A percentile compares a stretch with the other conserved stretches of the same genome.
Evolutionary conservation across 2,329 filamentous ascomycete species (phyloP).

Genomic region (Biscogniauxia sp.): DNA sequence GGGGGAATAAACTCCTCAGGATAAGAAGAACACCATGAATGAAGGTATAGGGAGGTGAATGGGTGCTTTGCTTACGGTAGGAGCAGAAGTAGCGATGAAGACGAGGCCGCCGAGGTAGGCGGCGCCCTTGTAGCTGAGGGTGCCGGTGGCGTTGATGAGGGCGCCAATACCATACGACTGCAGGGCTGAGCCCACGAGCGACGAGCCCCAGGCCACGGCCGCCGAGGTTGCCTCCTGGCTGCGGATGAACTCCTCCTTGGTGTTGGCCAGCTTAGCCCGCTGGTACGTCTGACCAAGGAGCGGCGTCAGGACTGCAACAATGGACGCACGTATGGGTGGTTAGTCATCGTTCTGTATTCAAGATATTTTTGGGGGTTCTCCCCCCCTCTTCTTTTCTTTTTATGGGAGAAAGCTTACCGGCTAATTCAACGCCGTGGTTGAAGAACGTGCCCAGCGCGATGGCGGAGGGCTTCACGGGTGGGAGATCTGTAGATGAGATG

Average conservation of each 20-base stretch:
- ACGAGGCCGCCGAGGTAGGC: slow-evolving; percentile 89
- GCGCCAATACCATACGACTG: slow-evolving; percentile 89
- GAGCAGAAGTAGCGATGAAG: slow-evolving; percentile 88
- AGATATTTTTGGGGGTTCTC: no score
- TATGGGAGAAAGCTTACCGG: slow-evolving; percentile 37
- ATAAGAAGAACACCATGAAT: no score
- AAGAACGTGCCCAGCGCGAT: slow-evolving; percentile 95
- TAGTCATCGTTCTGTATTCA: not conserved
- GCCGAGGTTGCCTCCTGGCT: slow-evolving; percentile 89
- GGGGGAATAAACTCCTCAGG: no score
- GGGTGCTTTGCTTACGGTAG: slow-evolving; percentile 62
- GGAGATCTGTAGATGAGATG: slow-evolving; percentile 45
- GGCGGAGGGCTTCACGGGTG: slow-evolving; percentile 91
- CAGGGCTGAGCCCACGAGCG: slow-evolving; percentile 81
- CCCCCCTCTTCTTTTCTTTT: no score
- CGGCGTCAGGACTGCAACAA: slow-evolving; percentile 65
- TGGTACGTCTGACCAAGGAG: slow-evolving; percentile 95
- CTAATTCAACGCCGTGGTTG: slow-evolving; percentile 89
- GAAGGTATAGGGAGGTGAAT: not conserved
- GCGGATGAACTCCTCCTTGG: slow-evolving; percentile 93
- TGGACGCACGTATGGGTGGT: not conserved
- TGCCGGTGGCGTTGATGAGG: slow-evolving; percentile 91
- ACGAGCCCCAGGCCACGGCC: slow-evolving; percentile 86
- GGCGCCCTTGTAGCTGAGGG: slow-evolving; percentile 93
- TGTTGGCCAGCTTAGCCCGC: slow-evolving; percentile 85